Conservation (phyloP, 805 yeast genomes). For the Hagleromyces aurorensis region DNA sequence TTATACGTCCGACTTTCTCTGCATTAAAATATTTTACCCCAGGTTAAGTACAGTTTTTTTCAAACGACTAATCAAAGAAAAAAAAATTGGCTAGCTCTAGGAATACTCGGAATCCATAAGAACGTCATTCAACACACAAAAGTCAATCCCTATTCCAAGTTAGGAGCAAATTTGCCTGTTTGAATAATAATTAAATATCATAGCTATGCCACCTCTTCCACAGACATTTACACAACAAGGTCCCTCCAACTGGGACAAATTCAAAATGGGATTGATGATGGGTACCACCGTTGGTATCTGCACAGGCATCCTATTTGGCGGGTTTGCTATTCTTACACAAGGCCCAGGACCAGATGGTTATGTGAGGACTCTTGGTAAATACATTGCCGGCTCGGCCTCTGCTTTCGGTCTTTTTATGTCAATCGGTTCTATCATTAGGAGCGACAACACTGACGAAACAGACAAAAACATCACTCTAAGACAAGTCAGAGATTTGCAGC, state of each 20-base stretch:
- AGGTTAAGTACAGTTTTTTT: too few relatives aligned
- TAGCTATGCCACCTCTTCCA: constrained; percentile 58
- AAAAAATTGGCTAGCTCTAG: too few relatives aligned
- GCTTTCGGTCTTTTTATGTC: constrained; percentile 96
- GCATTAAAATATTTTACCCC: too few relatives aligned
- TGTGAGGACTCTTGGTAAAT: constrained; percentile 93
- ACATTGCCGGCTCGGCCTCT: constrained; percentile 92
- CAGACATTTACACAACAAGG: constrained; percentile 53
- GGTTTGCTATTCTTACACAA: constrained; percentile 77
- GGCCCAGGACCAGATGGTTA: constrained; percentile 99
- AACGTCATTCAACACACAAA: too few relatives aligned
- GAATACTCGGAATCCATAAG: too few relatives aligned
- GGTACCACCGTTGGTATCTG: constrained; percentile 82
- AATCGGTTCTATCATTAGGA: constrained; percentile 85
- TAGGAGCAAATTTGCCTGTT: too few relatives aligned
- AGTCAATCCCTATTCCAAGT: too few relatives aligned
- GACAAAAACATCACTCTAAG: constrained; percentile 11
- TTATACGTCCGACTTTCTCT: too few relatives aligned
- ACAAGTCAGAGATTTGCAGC: constrained; percentile 19
- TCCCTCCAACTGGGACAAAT: constrained; percentile 88
- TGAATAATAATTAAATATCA: too few relatives aligned
- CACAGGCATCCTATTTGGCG: constrained; percentile 91
- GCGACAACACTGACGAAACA: constrained; percentile 41
- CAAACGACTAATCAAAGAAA: too few relatives aligned
- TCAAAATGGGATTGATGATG: constrained; percentile 98